Evolutionary conservation across 2,329 filamentous ascomycete genomes (phyloP), one percentile per base, ranked within the genome.

Genomic region (Beauveria asiatica): DNA sequence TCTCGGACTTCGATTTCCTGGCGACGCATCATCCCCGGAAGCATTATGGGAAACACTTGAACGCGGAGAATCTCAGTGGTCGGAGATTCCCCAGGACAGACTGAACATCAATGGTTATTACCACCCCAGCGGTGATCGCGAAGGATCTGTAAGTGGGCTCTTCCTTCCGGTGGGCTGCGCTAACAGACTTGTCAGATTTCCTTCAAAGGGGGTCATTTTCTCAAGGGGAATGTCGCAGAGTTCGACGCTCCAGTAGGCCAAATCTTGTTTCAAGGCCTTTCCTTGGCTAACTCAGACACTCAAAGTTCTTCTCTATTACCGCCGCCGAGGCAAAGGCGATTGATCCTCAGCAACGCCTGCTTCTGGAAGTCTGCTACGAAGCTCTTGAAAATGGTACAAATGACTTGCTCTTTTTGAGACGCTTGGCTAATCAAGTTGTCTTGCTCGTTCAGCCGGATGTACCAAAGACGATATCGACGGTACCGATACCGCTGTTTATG

Each of bases 101-200:
- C 76, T 83, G 63, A 81, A 83, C 45, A 74, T 78, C 39, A 71
- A 78, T 16, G 77, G 77, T n/a, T 83, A 80, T 65, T 80, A 78
- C 63, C 81, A 84, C 64, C 80, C 80, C 0, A 76, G 80, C 21
- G 75, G 75, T 7, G 74, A 77, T 50, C 72, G 78, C 8, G 75
- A 79, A 60, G 80, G 79, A 44, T 77, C 75, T 63, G 79, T 81
- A 67, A 66, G 77, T 66, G 19, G 2, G 37, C 21, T 44, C 39
- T 8, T 9, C 39, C 30, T 17, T 48, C 10, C 44, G 9, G 23
- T n/a, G 19, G n/a, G n/a, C 42, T 42, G 41, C 16, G 23, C 61
- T 62, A 60, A 62, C n/a, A 46, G 8, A 7, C 16, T 33, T 33
- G 30, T 17, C 27, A 78, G 77, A 76, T 80, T 16, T 74, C 74